Percentiles rank a stretch among this genome's conserved stretches.
These are phyloP conservation scores for Fusarium sp. DNA, from an alignment of 2,329 filamentous ascomycete genomes.

Conservation along the genomic window DNA sequence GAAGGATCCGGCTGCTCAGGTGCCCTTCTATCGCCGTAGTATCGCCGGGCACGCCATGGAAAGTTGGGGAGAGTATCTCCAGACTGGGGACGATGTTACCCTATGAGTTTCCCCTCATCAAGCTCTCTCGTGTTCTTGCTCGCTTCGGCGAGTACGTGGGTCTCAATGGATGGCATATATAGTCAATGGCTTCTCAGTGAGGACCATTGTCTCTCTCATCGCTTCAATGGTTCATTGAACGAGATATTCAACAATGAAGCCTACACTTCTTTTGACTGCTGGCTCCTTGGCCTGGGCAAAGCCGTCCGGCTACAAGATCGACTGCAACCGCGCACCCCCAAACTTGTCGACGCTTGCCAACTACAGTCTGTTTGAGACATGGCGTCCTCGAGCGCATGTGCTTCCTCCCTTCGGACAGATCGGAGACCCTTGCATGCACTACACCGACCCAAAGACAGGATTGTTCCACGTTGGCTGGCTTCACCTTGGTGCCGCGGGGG, in stretches of 20 bases:
- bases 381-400: slow-evolving; percentile 52
- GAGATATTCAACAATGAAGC: slow-evolving; percentile 20
- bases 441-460: slow-evolving; percentile 55
- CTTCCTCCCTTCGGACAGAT: slow-evolving; percentile 53
- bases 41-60: slow-evolving; percentile 18
- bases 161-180: slow-evolving; percentile 20
- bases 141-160: slow-evolving; percentile 10
- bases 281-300: slow-evolving; percentile 31
- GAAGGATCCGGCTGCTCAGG: background rate
- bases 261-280: slow-evolving; percentile 21
- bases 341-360: slow-evolving; percentile 53
- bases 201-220: background rate
- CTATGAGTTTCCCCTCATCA: background rate
- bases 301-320: slow-evolving; percentile 32
- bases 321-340: slow-evolving; percentile 51
- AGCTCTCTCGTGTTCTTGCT: slow-evolving; percentile 24
- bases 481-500: slow-evolving; percentile 49
- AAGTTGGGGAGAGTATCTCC: background rate
- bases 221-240: background rate
- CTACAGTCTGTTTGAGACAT: slow-evolving; percentile 47
- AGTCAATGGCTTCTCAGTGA: background rate
- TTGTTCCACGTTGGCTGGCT: slow-evolving; percentile 58
- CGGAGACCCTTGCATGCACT: slow-evolving; percentile 58
- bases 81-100: slow-evolving; percentile 27
- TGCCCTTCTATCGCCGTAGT: slow-evolving; percentile 24